Base-by-base conservation (phyloP, 1,284 basidiomycete species). In the Sanghuangporus weigelae region DNA sequence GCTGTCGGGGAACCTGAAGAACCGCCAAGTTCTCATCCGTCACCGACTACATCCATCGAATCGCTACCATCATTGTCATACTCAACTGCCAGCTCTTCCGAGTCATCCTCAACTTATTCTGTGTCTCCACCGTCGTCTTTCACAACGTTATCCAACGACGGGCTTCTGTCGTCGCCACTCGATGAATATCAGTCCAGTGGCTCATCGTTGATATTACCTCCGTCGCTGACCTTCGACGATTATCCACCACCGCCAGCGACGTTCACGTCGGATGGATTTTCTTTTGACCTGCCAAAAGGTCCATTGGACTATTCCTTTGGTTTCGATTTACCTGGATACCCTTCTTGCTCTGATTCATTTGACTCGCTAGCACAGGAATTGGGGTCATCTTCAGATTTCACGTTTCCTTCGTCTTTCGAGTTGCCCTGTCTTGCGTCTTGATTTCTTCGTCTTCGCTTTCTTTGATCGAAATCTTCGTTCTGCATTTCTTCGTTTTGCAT, bases 41-140 rank as follows among this genome's bases (percentile, higher is more conserved):
- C 58, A 19, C 36, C 40, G 31, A n/a, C 53, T 7, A 14, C 53
- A n/a, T 54, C 53, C 7, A 54, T 38, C 11, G 53, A 54, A n/a
- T 57, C 55, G 8, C 42, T 57, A 14, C 58, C 58, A 31, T 59
- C 58, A 14, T 49, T 59, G 50, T 49, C 46, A 23, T 51, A 59
- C n/a, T 59, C 58, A n/a, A 35, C 46, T 14, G n/a, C 16, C 21
- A 50, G 58, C 26, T 36, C 58, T 51, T 59, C n/a, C n/a, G n/a
- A n/a, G n/a, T n/a, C 58, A 8, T 42, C 58, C 3, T 59, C 58
- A 38, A 50, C 39, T 5, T 40, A 19, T 35, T 44, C 58, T 40
- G 26, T 49, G 14, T 59, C 58, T 2, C 58, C 58, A 16, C 19
- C 36, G 11, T n/a, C 46, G 3, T 46, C 58, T 38, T 46, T 51